Percentiles rank a stretch among this genome's conserved stretches.
phyloP scores from a whole-genome alignment of 306 rosid genomes.

The Hylodesmum podocarpum region DNA sequence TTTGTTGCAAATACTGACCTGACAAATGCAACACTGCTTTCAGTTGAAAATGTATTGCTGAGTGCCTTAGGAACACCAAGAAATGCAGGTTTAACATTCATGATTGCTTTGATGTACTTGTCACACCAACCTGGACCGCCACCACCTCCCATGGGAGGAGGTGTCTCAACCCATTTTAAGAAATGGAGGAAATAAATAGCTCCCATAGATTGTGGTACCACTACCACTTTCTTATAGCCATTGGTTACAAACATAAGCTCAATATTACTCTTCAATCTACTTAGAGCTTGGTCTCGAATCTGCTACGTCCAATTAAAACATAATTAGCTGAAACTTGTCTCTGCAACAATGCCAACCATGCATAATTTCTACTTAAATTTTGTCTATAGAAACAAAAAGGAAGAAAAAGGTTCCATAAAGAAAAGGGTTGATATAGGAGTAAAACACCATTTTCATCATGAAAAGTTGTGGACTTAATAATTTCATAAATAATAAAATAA shows the following conservation, averaged over 20 bases:
- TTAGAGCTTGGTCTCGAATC: constrained; percentile 73
- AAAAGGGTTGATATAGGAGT: not conserved
- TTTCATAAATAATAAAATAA: too few species aligned
- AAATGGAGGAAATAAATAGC: constrained; percentile 73
- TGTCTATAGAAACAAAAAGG: not conserved
- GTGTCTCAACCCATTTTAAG: constrained; percentile 89
- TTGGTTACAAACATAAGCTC: constrained; percentile 68
- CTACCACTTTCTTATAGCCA: constrained; percentile 76
- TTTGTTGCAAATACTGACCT: constrained; percentile 52
- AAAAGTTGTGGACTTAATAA: too few species aligned
- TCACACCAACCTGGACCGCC: constrained; percentile 80
- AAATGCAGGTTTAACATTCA: constrained; percentile 75
- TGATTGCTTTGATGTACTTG: constrained; percentile 72
- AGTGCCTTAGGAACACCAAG: constrained; percentile 76
- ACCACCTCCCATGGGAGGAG: constrained; percentile 72
- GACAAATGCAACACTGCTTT: constrained; percentile 52
- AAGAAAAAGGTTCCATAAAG: not conserved
- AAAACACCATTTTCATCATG: too few species aligned
- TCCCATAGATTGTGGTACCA: constrained; percentile 89
- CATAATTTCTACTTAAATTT: not conserved
- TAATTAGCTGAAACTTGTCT: constrained; percentile 33
- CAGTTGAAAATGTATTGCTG: constrained; percentile 62
- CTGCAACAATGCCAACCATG: not conserved
- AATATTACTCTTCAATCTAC: constrained; percentile 77
- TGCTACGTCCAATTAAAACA: constrained; percentile 44